Evolutionary conservation across 2,329 filamentous ascomycete species (phyloP), one percentile per base, ranked within the genome.

Genomic region (Fusarium nisikadoi): DNA sequence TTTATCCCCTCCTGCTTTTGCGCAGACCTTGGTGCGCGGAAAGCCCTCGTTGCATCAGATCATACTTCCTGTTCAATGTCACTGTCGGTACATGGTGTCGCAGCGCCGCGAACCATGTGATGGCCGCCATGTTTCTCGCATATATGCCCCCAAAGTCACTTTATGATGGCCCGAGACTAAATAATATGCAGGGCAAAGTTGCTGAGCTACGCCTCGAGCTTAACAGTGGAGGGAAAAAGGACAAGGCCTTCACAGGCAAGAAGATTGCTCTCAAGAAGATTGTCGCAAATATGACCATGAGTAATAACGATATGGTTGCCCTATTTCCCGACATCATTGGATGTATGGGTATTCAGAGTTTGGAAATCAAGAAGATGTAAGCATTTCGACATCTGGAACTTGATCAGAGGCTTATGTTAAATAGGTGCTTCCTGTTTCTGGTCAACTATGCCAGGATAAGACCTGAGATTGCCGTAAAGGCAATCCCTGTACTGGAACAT

Each of bases 261-360:
- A 98, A 98, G 89, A 97, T 98, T 80, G 95, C 96, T 16, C 88
- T 99, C 71, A 99, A 99, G 89, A 98, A 98, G 88, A 98, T 99
- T 76, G 96, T 99, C 77, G 96, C 96, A 81, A 99, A 99, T 81
- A 99, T 99, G 96, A 99, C 96, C 73, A 99, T 99, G 96, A 98
- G 95, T 89, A 99, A 99, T 85, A 99, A 98, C 80, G 96, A 99
- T 83, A 99, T 99, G 96, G 93, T 98, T 61, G 94, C 94, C 42
- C 86, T 99, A 57, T 99, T 99, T 77, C 94, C 95, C 23, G 96
- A 99, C 80, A 93, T 99, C 67, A 93, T 99, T 76, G 91, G 87
- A 71, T 98, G 95, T 86, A 99, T 99, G 96, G 91, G 93, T 76
- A 93, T 99, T 70, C 92, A 92, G 57, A 97, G 93, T 78, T 85